These are phyloP conservation scores for Clausena lansium DNA, from an alignment of 345 rosid species.

Conservation along the genomic window DNA sequence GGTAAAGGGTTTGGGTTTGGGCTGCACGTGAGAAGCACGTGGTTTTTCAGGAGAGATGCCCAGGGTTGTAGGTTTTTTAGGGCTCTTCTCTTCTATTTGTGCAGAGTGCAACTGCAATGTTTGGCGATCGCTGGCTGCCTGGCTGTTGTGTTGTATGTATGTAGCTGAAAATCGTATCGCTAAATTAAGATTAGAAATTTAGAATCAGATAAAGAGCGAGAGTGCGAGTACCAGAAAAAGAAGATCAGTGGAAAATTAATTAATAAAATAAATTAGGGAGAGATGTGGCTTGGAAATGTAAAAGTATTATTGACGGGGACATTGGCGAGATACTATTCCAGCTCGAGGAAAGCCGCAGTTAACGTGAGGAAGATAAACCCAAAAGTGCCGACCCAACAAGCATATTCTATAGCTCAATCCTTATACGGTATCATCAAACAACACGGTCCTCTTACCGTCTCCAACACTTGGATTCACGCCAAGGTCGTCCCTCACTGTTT, in stretches of 20 bases:
- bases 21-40: constrained; percentile 7
- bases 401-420: constrained; percentile 62
- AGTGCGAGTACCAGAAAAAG: neutral
- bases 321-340: constrained; percentile 47
- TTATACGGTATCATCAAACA: constrained; percentile 64
- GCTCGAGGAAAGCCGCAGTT: constrained; percentile 67
- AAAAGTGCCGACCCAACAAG: constrained; percentile 82
- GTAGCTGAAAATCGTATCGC: no score
- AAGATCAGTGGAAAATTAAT: neutral
- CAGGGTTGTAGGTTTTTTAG: neutral
- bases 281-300: constrained; percentile 1
- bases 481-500: constrained; percentile 41
- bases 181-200: no score
- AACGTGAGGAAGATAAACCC: constrained; percentile 92
- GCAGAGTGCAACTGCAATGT: no score
- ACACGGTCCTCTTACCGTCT: constrained; percentile 71
- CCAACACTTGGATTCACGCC: constrained; percentile 76
- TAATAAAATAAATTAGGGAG: no score
- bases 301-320: neutral
- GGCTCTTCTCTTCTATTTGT: no score
- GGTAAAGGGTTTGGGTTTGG: neutral
- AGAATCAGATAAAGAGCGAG: no score
- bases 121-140: no score
- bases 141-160: no score
- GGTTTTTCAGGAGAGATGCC: neutral